Base-by-base conservation (phyloP, 306 rosid genomes). In the Aeschynomene evenia region DNA sequence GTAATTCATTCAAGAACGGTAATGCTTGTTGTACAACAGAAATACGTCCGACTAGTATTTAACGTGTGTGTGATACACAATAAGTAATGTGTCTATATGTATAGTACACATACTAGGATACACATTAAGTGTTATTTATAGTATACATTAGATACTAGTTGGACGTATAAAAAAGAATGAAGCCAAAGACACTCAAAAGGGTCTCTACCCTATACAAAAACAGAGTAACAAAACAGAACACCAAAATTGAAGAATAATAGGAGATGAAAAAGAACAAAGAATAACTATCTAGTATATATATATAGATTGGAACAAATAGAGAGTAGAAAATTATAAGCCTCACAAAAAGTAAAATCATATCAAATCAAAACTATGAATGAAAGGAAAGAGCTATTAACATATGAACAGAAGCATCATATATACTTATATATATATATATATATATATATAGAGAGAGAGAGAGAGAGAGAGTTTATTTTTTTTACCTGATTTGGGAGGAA, bases 401-500 rank as follows among this genome's bases (percentile, higher is more conserved):
- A 4, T 53, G 0, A 79, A 68, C 31, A 28, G 77, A 62, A 67
- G 55, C 18, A 13, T 3, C 7, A 28, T 7, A 45, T 14, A 63
- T 34, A n/a, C n/a, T n/a, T n/a, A n/a, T n/a, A n/a, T n/a, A n/a
- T n/a, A n/a, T n/a, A n/a, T n/a, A n/a, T n/a, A n/a, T n/a, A n/a
- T n/a, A n/a, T n/a, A n/a, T n/a, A n/a, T n/a, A n/a, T n/a, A n/a
- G n/a, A n/a, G n/a, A n/a, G n/a, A n/a, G n/a, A n/a, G n/a, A n/a
- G n/a, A 28, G 53, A 37, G 7, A 45, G 28, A 42, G 24, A 64
- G 68, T 20, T 31, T 34, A 22, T 5, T 10, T 46, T 10, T 40
- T 74, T 83, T 73, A 87, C 96, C 96, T 74, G 94, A 73, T 61
- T 37, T 79, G 74, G 86, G 63, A 73, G 83, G 83, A 33, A 78